Evolutionary conservation across 192 early-diverging fungal species (phyloP), one percentile per base, ranked within the genome.

Genomic region (Kappamyces sp.): DNA sequence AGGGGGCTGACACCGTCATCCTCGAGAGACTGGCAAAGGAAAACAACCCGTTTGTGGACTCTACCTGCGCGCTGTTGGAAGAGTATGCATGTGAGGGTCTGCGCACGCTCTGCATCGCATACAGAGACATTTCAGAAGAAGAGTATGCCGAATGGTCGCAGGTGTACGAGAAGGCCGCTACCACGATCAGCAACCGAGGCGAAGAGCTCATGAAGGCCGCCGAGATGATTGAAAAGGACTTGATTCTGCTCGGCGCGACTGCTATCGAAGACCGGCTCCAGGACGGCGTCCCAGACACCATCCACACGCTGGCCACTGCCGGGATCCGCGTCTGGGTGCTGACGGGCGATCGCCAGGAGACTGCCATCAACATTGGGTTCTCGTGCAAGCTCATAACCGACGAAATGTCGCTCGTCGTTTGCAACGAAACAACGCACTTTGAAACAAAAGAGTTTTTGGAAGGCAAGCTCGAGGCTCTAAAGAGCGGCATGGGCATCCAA

Each of bases 241-340:
- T 99, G 58, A 87, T 91, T 51, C 69, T 99, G 47, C 67, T 99
- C 5, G 97, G 97, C 6, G 94, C 93, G 1, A 99, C 97, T 1
- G 97, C 97, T 1, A 99, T 99, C 63, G 97, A 99, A 71, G 97
- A 97, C 70, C 92, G 91, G 71, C 74, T 99, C 3, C 97, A 99
- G 74, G 97, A 97, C 59, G 94, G 90, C 48, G 97, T 99, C 34
- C 94, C 94, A n/a, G 91, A 97, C 61, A 92, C 97, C 0, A 99
- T 99, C 60, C 86, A 89, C 71, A 96, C 93, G 5, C 77, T 99
- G 41, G 88, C 92, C 49, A 86, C 89, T 62, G 97, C 94, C 1
- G 92, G 92, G 5, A 95, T 98, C 73, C 90, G 92, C 62, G 85
- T 98, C 43, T 98, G 94, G 94, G 93, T 99, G 5, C 72, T 99